Evolutionary conservation across 78 protist genomes (phyloP), one percentile per base, ranked within the genome.

Genomic region (Emiliania huxleyi): DNA sequence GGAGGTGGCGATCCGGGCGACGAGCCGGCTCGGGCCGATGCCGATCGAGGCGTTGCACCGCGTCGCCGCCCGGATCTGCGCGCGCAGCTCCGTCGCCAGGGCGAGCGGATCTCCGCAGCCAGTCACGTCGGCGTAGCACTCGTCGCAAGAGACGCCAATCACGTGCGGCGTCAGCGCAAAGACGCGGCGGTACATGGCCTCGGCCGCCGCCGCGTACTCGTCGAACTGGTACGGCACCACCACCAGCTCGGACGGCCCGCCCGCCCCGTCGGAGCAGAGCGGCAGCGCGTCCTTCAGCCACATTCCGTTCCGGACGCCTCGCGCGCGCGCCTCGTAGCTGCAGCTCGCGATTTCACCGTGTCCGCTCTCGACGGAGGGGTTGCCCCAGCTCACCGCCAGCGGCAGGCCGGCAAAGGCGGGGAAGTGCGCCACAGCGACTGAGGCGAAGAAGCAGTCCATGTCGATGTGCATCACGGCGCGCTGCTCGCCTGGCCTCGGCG

Each of bases 391-490:
- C 33, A 91, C 90, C 0, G 93, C 93, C 23, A 91, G 48, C n/a
- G 93, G 93, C 40, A 52, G 45, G 26, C 93, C 90, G 0, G 0
- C 37, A 38, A 91, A 84, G 62, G 26, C 90, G 0, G 93, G 90
- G 46, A 52, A 38, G 40, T 44, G 85, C 38, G 38, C 38, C 43
- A 40, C 90, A 21, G 90, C 93, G 26, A 91, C 93, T 2, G 93
- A 91, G 81, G 75, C 55, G 55, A 91, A 91, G 93, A 91, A 91
- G 79, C 93, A 91, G 90, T 91, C 93, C 93, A 91, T 91, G 90
- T 91, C 93, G 38, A 91, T 35, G 90, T 91, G 93, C 19, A 40
- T 1, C 35, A 91, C 19, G 38, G 40, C 56, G n/a, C 90, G 88
- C 46, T 12, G 18, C 23, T n/a, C 2, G 46, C 90, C n/a, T 2